Evolutionary conservation across 768 basidiomycete species (phyloP), one percentile per base, ranked within the genome.

Genomic region (Pleurotus tuoliensis): DNA sequence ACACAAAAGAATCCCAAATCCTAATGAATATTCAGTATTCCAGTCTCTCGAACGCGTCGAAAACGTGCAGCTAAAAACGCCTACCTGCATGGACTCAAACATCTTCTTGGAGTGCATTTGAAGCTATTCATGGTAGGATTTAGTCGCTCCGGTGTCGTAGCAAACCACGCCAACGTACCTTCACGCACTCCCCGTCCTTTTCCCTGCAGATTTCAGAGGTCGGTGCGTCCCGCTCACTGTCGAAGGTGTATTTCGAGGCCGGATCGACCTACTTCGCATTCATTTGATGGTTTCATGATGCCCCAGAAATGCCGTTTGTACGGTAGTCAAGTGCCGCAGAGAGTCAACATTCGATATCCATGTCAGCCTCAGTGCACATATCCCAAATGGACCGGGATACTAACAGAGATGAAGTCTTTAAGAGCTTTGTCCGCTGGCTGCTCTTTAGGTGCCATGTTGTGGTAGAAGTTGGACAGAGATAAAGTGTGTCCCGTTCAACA

Each of bases 11-110:
- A 88, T 12, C 84, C 86, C 51, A 79, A 73, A 11, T 78, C 76
- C 87, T 90, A 56, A 45, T 56, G 22, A 57, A 30, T 22, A 24
- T 12, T 20, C 9, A 49, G 24, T 5, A 56, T 47, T 15, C 37
- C 27, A 59, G 12, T 22, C 7, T 15, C 16, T 9, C 5, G 8
- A 34, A 34, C 30, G 30, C 30, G 8, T 34, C 30, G 9, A 34
- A 34, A 11, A 34, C 9, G n/a, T 8, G 24, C 4, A 44, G 48
- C 9, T 39, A 8, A 18, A 6, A 15, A 37, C 9, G 61, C 70
- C 27, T 59, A 83, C 84, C 81, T 89, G 88, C 87, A 92, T 90
- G 40, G 85, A 80, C 64, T 79, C 72, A 63, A 90, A 88, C 53
- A 88, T 61, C 57, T 76, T 70, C 59, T 77, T 87, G 9, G 85